These are phyloP conservation scores for Mallotus japonicus DNA, from an alignment of 441 rosid genomes.

Conservation along the genomic window DNA sequence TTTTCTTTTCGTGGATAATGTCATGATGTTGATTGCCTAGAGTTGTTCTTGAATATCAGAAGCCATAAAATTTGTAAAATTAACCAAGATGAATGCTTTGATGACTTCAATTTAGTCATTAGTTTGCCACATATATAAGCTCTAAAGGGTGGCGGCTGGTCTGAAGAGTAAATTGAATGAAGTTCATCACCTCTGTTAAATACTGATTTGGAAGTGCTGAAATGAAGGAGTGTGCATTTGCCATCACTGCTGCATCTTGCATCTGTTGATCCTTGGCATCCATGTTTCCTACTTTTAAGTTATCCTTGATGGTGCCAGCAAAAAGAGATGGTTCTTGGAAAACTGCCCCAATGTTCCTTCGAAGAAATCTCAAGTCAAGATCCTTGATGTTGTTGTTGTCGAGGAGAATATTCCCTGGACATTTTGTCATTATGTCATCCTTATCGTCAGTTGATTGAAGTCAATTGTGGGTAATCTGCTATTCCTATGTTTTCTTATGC, in stretches of 20 bases:
- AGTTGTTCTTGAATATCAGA: background rate
- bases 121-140: background rate
- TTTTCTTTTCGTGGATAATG: background rate
- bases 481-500: background rate
- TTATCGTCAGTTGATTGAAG: background rate
- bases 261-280: constrained; percentile 49
- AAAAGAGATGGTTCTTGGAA: constrained; percentile 70
- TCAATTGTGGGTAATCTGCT: background rate
- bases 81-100: background rate
- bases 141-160: background rate
- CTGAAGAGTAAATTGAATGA: background rate
- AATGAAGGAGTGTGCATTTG: constrained; percentile 58
- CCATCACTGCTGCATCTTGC: constrained; percentile 50
- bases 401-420: constrained; percentile 49
- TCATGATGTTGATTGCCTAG: too few relatives aligned
- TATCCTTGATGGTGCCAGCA: constrained; percentile 57
- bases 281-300: constrained; percentile 58
- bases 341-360: constrained; percentile 54
- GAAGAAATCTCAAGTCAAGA: constrained; percentile 50
- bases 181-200: constrained; percentile 46
- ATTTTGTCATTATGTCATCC: background rate
- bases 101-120: background rate
- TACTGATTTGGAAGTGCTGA: constrained; percentile 57
- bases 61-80: background rate
- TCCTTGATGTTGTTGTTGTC: constrained; percentile 56